These are phyloP conservation scores for Candida boidinii DNA, from an alignment of 805 yeast genomes.

Conservation along the genomic window DNA sequence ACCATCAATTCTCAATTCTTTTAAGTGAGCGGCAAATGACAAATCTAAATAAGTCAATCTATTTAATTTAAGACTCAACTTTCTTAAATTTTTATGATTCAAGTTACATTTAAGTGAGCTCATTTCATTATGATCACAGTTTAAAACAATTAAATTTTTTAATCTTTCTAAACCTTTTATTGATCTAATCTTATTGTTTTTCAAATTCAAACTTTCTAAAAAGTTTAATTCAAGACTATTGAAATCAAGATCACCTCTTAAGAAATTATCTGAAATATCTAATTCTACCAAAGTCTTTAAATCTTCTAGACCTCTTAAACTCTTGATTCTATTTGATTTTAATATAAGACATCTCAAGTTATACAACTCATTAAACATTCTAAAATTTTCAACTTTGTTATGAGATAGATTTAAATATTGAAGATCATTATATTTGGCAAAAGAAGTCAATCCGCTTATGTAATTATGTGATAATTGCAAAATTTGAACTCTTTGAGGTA, in stretches of 20 bases:
- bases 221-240: constrained; percentile 24
- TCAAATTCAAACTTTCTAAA: constrained; percentile 34
- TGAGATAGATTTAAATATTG: constrained; percentile 32
- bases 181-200: constrained; percentile 29
- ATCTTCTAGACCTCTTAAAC: constrained; percentile 27
- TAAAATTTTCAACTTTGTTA: constrained; percentile 29
- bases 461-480: constrained; percentile 30
- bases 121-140: constrained; percentile 34
- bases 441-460: constrained; percentile 33
- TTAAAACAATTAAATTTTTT: constrained; percentile 28
- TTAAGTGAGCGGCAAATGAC: constrained; percentile 26
- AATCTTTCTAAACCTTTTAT: constrained; percentile 29
- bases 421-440: constrained; percentile 29
- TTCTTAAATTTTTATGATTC: constrained; percentile 26
- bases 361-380: constrained; percentile 27
- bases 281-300: constrained; percentile 32
- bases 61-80: constrained; percentile 30
- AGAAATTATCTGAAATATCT: constrained; percentile 32
- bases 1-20: constrained; percentile 38
- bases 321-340: constrained; percentile 26
- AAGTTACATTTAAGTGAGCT: constrained; percentile 10
- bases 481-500: constrained; percentile 31
- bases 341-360: constrained; percentile 35
- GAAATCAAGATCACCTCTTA: constrained; percentile 32
- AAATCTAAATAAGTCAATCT: constrained; percentile 25